Evolutionary conservation across 192 early-diverging fungal genomes (phyloP), one percentile per base, ranked within the genome.

Genomic region (Rhizophagus clarus): DNA sequence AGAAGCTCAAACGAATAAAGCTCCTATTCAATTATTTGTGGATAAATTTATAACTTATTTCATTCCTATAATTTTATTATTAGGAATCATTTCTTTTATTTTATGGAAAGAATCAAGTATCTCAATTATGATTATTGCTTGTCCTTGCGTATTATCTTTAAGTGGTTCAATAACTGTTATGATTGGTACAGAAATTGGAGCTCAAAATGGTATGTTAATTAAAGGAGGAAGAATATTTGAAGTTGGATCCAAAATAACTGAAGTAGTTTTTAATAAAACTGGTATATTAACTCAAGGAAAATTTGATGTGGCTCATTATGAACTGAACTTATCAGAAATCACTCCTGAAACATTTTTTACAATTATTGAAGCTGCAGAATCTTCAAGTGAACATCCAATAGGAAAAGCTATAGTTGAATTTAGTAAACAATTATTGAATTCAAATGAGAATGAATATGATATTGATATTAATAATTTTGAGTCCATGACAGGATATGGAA

Each of bases 221-320:
- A 99, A 99, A 88, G 95, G 96, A 37, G 97, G 95, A 20, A 91
- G 83, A 61, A 90, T 94, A 12, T 81, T 99, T 49, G 94, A 96
- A 77, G 88, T 87, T 6, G 95, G 95, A 7, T 89, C 92, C 67
- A 87, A 87, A 60, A 87, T 99, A 29, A 93, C 91, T 78, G 94
- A 93, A 72, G 86, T 98, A 0, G 93, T 98, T 40, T 98, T 98
- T 87, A 97, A 99, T 88, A 99, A 99, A 87, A 99, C 98, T 11
- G 98, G 97, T 49, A 99, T 97, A 0, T 81, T 99, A 63, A 99
- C 98, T 1, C 78, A 83, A 17, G 98, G 94, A 66, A 85, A 89
- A 62, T 76, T 94, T 75, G 81, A 89, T 24, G 90, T 95, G 2
- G 88, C 89, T 2, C 86, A 88, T 42, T 85, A 87, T 72, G 81